A percentile compares a stretch with the other conserved stretches of the same genome.
Evolutionary conservation across 495 filamentous ascomycete genomes (phyloP).

Genomic region (Oleoguttula mirabilis): DNA sequence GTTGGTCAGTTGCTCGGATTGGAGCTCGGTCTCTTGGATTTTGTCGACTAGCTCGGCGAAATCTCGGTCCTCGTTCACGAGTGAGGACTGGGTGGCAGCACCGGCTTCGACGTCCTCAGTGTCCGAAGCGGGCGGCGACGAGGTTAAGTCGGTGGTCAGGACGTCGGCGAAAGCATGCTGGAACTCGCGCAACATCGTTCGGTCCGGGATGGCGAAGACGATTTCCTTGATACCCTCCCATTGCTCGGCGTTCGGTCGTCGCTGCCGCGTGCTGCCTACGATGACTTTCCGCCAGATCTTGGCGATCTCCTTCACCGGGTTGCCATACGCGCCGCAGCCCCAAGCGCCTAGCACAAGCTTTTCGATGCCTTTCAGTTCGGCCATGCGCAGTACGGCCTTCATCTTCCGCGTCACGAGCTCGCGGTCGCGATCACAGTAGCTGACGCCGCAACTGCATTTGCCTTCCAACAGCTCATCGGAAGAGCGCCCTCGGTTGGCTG

Average conservation of each 20-base stretch:
- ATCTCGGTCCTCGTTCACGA: neutral
- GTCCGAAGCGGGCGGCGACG: neutral
- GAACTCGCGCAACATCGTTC: constrained; percentile 26
- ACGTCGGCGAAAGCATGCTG: constrained; percentile 19
- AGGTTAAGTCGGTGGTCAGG: constrained; percentile 14
- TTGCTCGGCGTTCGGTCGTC: constrained; percentile 16
- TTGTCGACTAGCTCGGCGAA: constrained; percentile 5
- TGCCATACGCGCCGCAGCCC: constrained; percentile 32
- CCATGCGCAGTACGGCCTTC: constrained; percentile 30
- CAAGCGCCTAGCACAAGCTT: constrained; percentile 31
- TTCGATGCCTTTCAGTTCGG: constrained; percentile 17
- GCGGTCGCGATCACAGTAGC: constrained; percentile 22
- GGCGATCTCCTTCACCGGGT: constrained; percentile 29
- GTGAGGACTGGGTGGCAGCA: neutral
- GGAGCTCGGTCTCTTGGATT: constrained; percentile 16
- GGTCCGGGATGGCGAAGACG: constrained; percentile 38
- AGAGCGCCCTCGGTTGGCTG: constrained; percentile 13
- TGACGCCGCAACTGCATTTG: constrained; percentile 29
- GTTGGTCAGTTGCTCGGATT: constrained; percentile 10
- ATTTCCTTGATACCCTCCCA: constrained; percentile 34
- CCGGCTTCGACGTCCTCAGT: neutral
- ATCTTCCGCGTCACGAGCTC: constrained; percentile 26
- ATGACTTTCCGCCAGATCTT: constrained; percentile 28
- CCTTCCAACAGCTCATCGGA: constrained; percentile 2
- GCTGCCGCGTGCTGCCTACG: constrained; percentile 13